Conservation (phyloP, 257 asterid species). For the Gentiana straminea region DNA sequence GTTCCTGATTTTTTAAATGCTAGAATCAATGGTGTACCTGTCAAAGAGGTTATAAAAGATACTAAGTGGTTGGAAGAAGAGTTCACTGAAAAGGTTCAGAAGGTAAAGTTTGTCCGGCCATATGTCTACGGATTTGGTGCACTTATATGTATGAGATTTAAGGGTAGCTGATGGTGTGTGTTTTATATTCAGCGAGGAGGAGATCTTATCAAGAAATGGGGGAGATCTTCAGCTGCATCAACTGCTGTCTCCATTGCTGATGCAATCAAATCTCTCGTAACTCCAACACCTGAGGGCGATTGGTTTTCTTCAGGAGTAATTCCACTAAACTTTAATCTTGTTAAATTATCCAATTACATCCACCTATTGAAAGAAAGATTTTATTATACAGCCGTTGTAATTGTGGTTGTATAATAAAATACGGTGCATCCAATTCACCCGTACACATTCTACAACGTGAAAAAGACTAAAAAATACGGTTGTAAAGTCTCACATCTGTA, state of each 20-base stretch:
- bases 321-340: too few relatives aligned
- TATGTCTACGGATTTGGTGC: too few relatives aligned
- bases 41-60: conserved; percentile 78
- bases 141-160: too few relatives aligned
- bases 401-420: too few relatives aligned
- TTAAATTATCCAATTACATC: too few relatives aligned
- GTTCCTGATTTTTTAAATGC: conserved; percentile 96
- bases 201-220: conserved; percentile 91
- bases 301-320: conserved; percentile 94
- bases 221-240: conserved; percentile 99
- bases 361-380: not conserved
- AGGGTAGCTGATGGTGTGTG: not conserved
- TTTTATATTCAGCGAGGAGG: conserved; percentile 79
- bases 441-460: too few relatives aligned
- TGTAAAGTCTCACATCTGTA: too few relatives aligned
- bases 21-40: conserved; percentile 63
- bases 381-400: too few relatives aligned
- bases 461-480: too few relatives aligned
- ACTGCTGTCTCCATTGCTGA: conserved; percentile 84
- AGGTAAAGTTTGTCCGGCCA: conserved; percentile 33
- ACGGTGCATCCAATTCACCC: too few relatives aligned
- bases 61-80: conserved; percentile 86
- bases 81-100: conserved; percentile 83
- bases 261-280: conserved; percentile 81
- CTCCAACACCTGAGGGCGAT: conserved; percentile 89